These are phyloP conservation scores for Coniosporium apollinis DNA, from an alignment of 495 filamentous ascomycete genomes.

Conservation along the genomic window DNA sequence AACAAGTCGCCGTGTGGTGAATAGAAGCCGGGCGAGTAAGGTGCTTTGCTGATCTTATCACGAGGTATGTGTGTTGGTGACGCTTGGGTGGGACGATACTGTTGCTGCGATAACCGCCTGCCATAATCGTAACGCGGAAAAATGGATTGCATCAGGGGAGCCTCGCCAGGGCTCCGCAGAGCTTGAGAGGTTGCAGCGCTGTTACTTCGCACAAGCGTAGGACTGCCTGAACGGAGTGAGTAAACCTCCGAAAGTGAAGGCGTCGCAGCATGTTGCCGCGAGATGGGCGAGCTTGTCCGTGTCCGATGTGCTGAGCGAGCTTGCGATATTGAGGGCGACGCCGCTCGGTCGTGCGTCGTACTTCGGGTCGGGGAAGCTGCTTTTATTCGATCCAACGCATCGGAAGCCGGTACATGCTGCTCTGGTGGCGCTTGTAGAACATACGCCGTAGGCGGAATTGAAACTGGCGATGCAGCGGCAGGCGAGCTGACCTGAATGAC, in stretches of 20 bases:
- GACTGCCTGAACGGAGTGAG: constrained; percentile 2
- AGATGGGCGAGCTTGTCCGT: background rate
- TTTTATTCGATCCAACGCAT: background rate
- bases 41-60: constrained; percentile 36
- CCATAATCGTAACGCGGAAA: constrained; percentile 69
- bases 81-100: constrained; percentile 45
- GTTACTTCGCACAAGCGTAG: constrained; percentile 13
- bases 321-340: background rate
- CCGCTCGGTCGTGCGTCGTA: background rate
- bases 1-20: constrained; percentile 8
- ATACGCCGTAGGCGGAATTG: background rate
- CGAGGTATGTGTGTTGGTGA: constrained; percentile 36
- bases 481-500: constrained; percentile 17
- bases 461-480: background rate
- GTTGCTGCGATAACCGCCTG: constrained; percentile 49
- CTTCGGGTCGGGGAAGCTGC: background rate
- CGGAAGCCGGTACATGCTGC: background rate
- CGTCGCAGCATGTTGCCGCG: background rate
- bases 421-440: background rate
- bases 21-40: constrained; percentile 32
- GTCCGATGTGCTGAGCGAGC: background rate
- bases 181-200: constrained; percentile 13
- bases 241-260: background rate
- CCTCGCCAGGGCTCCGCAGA: constrained; percentile 15
- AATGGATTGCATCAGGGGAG: constrained; percentile 45